These are phyloP conservation scores for Sugiyamaella qingdaonensis DNA, from an alignment of 805 yeast genomes.

Conservation along the genomic window DNA sequence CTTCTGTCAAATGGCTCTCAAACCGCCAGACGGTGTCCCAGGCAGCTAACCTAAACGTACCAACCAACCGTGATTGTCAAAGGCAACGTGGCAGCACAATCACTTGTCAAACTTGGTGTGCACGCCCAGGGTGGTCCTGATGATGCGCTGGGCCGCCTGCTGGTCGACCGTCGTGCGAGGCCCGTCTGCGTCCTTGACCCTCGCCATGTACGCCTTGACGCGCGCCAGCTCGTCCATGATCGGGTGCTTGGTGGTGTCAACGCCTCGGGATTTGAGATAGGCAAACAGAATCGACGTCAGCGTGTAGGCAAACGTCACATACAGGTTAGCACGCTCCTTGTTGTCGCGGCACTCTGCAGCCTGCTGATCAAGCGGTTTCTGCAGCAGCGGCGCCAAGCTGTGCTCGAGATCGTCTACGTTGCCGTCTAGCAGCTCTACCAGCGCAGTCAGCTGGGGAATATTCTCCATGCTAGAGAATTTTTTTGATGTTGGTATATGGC, in stretches of 20 bases:
- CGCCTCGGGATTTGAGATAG: conserved; percentile 53
- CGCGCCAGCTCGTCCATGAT: conserved; percentile 62
- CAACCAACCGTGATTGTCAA: no score
- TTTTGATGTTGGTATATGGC: no score
- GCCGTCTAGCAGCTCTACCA: conserved; percentile 19
- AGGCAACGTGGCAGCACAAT: no score
- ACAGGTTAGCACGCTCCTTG: conserved; percentile 22
- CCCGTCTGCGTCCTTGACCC: conserved; percentile 39
- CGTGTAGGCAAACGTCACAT: conserved; percentile 20
- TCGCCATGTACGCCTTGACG: conserved; percentile 63
- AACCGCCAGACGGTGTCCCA: no score
- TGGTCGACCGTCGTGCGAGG: conserved; percentile 28
- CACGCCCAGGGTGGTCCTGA: conserved; percentile 36
- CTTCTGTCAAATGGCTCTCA: no score
- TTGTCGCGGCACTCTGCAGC: conserved; percentile 16
- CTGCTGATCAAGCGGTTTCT: conserved; percentile 15
- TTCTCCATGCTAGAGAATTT: conserved; percentile 15
- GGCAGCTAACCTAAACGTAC: no score
- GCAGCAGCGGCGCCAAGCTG: conserved; percentile 17
- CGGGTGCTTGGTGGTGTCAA: conserved; percentile 54
- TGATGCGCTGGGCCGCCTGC: conserved; percentile 44
- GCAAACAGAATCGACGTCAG: conserved; percentile 23
- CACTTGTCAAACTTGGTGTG: neutral
- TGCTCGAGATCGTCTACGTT: conserved; percentile 18
- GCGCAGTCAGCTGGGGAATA: conserved; percentile 14